phyloP scores from a whole-genome alignment of 306 rosid genomes.

The Cyamopsis tetragonoloba region DNA sequence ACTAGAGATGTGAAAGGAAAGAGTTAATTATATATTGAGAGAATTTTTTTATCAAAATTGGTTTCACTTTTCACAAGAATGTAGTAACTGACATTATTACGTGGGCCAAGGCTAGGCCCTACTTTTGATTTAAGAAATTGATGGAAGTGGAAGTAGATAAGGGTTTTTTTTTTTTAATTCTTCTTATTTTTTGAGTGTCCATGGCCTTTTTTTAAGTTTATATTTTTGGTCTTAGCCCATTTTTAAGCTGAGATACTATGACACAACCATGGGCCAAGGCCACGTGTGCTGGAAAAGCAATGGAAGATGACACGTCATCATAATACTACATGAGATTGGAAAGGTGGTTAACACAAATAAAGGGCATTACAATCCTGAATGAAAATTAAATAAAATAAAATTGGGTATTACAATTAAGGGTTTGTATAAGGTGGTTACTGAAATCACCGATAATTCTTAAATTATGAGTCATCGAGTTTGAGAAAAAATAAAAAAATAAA shows the following conservation, averaged over 20 bases:
- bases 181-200: not conserved
- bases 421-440: no score
- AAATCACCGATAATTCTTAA: no score
- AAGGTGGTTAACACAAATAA: not conserved
- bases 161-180: not conserved
- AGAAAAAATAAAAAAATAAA: no score
- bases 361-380: not conserved
- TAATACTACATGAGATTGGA: not conserved
- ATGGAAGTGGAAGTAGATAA: no score
- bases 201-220: not conserved
- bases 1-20: no score
- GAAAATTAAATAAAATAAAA: no score
- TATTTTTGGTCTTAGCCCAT: no score
- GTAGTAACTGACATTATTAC: not conserved
- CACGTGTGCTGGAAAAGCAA: constrained; percentile 18
- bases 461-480: no score
- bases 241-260: not conserved
- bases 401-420: no score
- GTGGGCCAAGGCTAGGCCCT: constrained; percentile 22
- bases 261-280: not conserved
- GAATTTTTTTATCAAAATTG: constrained; percentile 12
- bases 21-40: no score
- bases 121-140: not conserved
- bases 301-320: not conserved
- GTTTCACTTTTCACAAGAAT: constrained; percentile 4